Base-by-base conservation (phyloP, 2,329 filamentous ascomycete genomes). In the Tolypocladium album region DNA sequence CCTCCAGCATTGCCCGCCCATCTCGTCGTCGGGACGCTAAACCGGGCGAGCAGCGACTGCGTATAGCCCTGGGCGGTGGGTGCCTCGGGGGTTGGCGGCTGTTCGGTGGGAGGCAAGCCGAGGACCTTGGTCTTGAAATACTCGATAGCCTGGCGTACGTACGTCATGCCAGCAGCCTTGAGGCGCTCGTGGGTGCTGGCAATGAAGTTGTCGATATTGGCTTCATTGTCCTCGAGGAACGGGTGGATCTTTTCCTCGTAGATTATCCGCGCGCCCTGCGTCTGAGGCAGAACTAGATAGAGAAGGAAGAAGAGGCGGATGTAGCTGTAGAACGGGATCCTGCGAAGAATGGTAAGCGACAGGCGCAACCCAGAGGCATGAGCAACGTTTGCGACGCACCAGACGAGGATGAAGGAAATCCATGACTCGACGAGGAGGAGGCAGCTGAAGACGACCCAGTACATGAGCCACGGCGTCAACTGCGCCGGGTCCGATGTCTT, bases 391-490 rank as follows among this genome's bases (percentile, higher is more conserved):
- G 22, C 47, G 38, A 69, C 76, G 58, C 76, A 87, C 88, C 92
- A 97, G 72, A 82, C 82, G 55, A 97, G 82, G 69, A 97, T 87
- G 76, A 93, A 96, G 68, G 88, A 85, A 60, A 89, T 86, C 84
- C 92, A 96, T 55, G 88, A 92, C 77, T 97, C 94, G 74, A 87
- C 84, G 63, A 94, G 83, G 60, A 92, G 81, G 67, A 87, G 85
- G 72, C 90, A 88, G 62, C 90, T 89, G 65, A 97, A 84, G 31
- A 96, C 91, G 62, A 96, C 91, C 89, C 93, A 99, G 82, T 97
- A 99, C 89, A 97, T 97, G 66, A 97, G 84, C 94, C 94, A 99
- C 87, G 93, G 93, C 64, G 90, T 90, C 62, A 97, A 82, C 71
- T 95, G 87, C 43, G 90, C 88, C 2, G 92, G 92, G 74, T 97